A percentile compares a stretch with the other conserved stretches of the same genome.
phyloP scores from a whole-genome alignment of 768 basidiomycete genomes.

The Jaapia argillacea region DNA sequence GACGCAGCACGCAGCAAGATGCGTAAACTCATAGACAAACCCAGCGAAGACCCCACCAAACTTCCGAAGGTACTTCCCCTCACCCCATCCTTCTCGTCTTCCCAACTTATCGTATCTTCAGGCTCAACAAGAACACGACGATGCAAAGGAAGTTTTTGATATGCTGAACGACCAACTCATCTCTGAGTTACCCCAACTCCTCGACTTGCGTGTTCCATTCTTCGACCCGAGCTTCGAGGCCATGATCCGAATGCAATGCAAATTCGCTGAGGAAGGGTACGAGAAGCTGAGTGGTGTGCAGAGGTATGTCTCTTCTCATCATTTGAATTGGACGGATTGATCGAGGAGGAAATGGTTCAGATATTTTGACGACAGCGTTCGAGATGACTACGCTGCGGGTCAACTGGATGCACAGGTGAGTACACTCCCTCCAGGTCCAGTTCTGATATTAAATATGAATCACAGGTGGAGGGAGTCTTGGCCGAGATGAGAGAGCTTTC shows the following conservation, averaged over 20 bases:
- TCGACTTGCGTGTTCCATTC: slow-evolving; percentile 94
- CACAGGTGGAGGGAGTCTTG: slow-evolving; percentile 87
- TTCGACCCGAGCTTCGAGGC: slow-evolving; percentile 98
- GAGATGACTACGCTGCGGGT: slow-evolving; percentile 96
- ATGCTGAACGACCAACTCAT: slow-evolving; percentile 90
- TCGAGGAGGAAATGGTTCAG: slow-evolving; percentile 24
- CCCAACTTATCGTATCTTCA: slow-evolving; percentile 16
- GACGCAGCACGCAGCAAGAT: slow-evolving; percentile 86
- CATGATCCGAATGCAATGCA: slow-evolving; percentile 96
- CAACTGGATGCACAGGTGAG: slow-evolving; percentile 87
- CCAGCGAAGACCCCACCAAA: slow-evolving; percentile 87
- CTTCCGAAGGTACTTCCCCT: slow-evolving; percentile 58
- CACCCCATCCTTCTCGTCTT: neutral
- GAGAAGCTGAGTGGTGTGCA: slow-evolving; percentile 95
- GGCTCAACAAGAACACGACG: slow-evolving; percentile 96
- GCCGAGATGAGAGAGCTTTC: slow-evolving; percentile 95
- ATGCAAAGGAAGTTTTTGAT: slow-evolving; percentile 89
- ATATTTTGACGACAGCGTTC: slow-evolving; percentile 81
- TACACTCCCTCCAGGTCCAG: slow-evolving; percentile 2
- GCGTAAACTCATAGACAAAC: slow-evolving; percentile 86
- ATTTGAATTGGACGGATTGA: neutral
- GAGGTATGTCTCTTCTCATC: slow-evolving; percentile 35
- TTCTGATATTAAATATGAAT: slow-evolving; percentile 2
- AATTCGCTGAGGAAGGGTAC: slow-evolving; percentile 97
- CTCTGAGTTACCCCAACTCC: slow-evolving; percentile 79